Percentiles rank a stretch among this genome's conserved stretches.
phyloP scores from a whole-genome alignment of 352 stramenopile genomes.

The Phytophthora europaea region DNA sequence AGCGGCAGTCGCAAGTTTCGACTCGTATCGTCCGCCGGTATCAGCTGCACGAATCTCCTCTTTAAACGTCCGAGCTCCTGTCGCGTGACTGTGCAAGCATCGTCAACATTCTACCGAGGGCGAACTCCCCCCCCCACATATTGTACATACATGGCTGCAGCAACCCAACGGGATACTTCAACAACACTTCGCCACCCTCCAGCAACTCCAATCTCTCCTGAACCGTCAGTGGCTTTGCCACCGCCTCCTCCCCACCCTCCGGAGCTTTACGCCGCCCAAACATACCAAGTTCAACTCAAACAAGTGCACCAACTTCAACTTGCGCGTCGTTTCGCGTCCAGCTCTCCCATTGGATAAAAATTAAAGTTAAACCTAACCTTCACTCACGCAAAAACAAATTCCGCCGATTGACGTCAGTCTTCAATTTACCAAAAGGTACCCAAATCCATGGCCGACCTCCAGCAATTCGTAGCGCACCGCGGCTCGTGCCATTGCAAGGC shows the following conservation, averaged over 20 bases:
- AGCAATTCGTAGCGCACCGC: constrained; percentile 12
- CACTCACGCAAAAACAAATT: constrained; percentile 16
- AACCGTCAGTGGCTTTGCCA: constrained; percentile 17
- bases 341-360: constrained; percentile 12
- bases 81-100: constrained; percentile 39
- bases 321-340: constrained; percentile 21
- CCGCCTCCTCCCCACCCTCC: background rate
- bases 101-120: background rate
- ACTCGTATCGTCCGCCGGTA: constrained; percentile 25
- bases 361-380: constrained; percentile 6
- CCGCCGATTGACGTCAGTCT: constrained; percentile 11
- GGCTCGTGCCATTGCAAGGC: constrained; percentile 73
- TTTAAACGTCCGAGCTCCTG: constrained; percentile 57
- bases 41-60: constrained; percentile 47
- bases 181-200: constrained; percentile 10
- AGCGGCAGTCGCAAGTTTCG: constrained; percentile 20
- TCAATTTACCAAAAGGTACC: background rate
- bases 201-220: constrained; percentile 32
- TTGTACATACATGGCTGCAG: constrained; percentile 47
- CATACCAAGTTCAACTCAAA: constrained; percentile 13
- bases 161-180: constrained; percentile 33
- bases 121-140: background rate
- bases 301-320: constrained; percentile 18
- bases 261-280: constrained; percentile 22
- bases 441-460: background rate